Evolutionary conservation across 768 basidiomycete genomes (phyloP).

Genomic region (Pleurotus citrinopileatus): DNA sequence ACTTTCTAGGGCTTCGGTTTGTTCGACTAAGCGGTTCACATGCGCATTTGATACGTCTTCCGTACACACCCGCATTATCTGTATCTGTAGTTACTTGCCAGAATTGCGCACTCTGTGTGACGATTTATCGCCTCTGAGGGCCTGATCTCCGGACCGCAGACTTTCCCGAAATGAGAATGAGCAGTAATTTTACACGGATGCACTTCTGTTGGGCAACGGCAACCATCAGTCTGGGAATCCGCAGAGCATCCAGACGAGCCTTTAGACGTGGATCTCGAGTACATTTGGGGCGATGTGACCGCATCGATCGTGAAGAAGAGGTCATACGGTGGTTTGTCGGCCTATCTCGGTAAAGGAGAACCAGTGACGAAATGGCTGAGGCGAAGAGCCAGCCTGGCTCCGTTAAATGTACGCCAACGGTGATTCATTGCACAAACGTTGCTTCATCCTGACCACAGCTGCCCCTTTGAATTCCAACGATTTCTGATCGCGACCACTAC

Average conservation of each 20-base stretch:
- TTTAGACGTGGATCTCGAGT: neutral
- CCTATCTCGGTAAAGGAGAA: slow-evolving; percentile 19
- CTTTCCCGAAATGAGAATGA: neutral
- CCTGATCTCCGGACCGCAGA: neutral
- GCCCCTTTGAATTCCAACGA: neutral
- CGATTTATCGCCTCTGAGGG: neutral
- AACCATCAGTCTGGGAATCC: slow-evolving; percentile 7
- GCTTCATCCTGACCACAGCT: neutral
- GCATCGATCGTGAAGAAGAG: neutral
- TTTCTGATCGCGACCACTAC: neutral
- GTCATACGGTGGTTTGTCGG: slow-evolving; percentile 1
- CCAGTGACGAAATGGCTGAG: slow-evolving; percentile 10
- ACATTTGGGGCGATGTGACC: neutral
- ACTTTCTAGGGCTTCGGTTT: slow-evolving; percentile 81
- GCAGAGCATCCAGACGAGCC: neutral
- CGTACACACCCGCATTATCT: slow-evolving; percentile 2
- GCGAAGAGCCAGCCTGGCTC: neutral
- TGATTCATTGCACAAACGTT: slow-evolving; percentile 1
- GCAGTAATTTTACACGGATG: neutral
- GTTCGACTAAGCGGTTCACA: slow-evolving; percentile 65
- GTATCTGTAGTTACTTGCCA: neutral
- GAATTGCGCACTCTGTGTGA: neutral
- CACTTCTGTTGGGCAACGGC: neutral
- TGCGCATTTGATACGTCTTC: slow-evolving; percentile 6
- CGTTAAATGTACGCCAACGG: neutral